Base-by-base conservation (phyloP, 805 yeast genomes). In the Kazachstania viticola region DNA sequence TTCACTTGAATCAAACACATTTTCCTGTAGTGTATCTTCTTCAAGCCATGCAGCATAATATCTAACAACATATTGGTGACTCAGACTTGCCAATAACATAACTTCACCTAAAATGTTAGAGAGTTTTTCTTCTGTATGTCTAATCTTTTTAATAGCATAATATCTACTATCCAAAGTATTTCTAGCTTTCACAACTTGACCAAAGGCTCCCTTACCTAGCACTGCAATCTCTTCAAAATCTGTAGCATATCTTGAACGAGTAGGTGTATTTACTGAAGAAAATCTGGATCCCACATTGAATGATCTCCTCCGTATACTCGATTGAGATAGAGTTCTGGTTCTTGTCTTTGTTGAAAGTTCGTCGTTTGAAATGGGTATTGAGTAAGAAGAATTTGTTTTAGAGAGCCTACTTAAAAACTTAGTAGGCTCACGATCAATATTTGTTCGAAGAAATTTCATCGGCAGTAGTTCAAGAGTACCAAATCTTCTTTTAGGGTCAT, bases 11-110 rank as follows among this genome's bases (percentile, higher is more conserved):
- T 46, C 60, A 13, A 59, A 45, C 2, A 54, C 62, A 22, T 44
- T 54, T n/a, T 56, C 64, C 21, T 54, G 61, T 3, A 21, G n/a
- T 48, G 48, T 42, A 18, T 75, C 77, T 34, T 83, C 93, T 49
- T 87, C 96, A 4, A 88, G 70, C 99, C 99, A 91, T 0, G 96
- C 95, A 3, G 96, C 94, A 57, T 82, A 91, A 56, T 91, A 91
- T 35, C 99, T 63, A 3, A 91, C 98, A 25, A 91, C 95, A 53
- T 84, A 88, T 51, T 87, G 96, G 50, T 91, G 96, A 45, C 87
- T 88, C 32, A 91, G 64, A 38, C 97, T 67, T 2, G 97, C 94
- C 43, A 91, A 66, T 9, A 94, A 68, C 71, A 87, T 75, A 0
- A 91, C 98, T 48, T 91, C 99, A 38, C 81, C 84, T 35, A 91